Conservation (phyloP, 345 rosid genomes). For the Toxicodendron radicans region DNA sequence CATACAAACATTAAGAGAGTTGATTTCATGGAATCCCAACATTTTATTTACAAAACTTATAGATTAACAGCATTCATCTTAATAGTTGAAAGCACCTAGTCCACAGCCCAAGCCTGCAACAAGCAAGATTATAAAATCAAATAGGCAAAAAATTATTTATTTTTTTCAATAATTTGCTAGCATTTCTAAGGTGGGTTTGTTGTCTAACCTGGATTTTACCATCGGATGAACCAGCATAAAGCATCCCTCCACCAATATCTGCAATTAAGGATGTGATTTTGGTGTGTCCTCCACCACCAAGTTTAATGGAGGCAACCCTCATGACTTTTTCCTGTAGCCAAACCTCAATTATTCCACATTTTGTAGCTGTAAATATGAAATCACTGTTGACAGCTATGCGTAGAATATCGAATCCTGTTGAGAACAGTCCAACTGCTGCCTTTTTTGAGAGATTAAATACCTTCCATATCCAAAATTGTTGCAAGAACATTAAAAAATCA, state of each 20-base stretch:
- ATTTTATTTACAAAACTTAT: neutral
- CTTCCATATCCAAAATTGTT: constrained; percentile 25
- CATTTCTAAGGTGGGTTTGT: neutral
- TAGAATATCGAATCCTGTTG: constrained; percentile 41
- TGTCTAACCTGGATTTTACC: constrained; percentile 57
- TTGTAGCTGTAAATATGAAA: constrained; percentile 56
- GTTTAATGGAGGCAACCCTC: constrained; percentile 39
- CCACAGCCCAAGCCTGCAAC: constrained; percentile 53
- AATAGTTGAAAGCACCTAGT: constrained; percentile 17
- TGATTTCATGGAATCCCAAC: too few relatives aligned
- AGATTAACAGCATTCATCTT: neutral
- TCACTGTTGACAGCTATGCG: constrained; percentile 43
- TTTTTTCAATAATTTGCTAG: neutral
- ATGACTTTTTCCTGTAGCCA: constrained; percentile 49
- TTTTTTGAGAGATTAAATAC: constrained; percentile 41
- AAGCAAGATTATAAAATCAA: neutral
- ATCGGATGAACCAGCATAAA: constrained; percentile 56
- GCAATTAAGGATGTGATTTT: constrained; percentile 42
- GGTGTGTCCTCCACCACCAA: constrained; percentile 31
- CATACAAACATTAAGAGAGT: too few relatives aligned
- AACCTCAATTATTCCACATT: constrained; percentile 53
- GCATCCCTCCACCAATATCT: constrained; percentile 48
- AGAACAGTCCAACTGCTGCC: constrained; percentile 38
- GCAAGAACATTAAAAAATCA: constrained; percentile 1
- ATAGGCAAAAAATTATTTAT: neutral